Base-by-base conservation (phyloP, 1,284 basidiomycete genomes). In the Stygiomarasmius scandens region DNA sequence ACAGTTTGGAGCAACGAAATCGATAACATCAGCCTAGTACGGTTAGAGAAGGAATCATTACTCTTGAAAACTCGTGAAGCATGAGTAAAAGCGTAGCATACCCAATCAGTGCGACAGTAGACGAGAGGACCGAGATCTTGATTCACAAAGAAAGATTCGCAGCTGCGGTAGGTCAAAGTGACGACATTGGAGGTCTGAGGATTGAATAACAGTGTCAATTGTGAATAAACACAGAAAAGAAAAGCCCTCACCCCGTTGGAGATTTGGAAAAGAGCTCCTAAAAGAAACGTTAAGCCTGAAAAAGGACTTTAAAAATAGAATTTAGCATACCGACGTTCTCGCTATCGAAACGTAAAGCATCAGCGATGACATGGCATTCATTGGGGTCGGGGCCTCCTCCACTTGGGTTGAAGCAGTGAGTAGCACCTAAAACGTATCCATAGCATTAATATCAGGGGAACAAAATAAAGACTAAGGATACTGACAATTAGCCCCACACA, bases 351-450 rank as follows among this genome's bases (percentile, higher is more conserved):
- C 72, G 69, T 54, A 82, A 61, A 2, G 80, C 78, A 59, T 80
- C 77, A 2, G 78, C 74, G 52, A 82, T 81, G 58, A 81, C 69
- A 63, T 72, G 65, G 61, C 78, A 81, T 46, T 82, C 77, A 56
- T 76, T 76, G 3, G 76, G 73, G 64, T 77, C 69, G 8, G 78
- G 80, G 44, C 78, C 79, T 62, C 77, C 77, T 4, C 77, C 77
- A 23, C 75, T 56, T 1, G 77, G 76, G 5, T 63, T 62, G 68
- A 77, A 80, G 66, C 77, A 80, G 67, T 73, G 74, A 3, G 75
- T 78, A 55, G 61, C 63, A 58, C 77, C 77, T 79, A 57, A 5
- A 46, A 19, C 16, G 56, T n/a, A 52, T 27, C 43, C n/a, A 34
- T 29, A 16, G n/a, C 11, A 19, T 46, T 3, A 14, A 52, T 45